A percentile compares a stretch with the other conserved stretches of the same genome.
Conservation (phyloP, 768 basidiomycete genomes). For the Boletus sp. region DNA sequence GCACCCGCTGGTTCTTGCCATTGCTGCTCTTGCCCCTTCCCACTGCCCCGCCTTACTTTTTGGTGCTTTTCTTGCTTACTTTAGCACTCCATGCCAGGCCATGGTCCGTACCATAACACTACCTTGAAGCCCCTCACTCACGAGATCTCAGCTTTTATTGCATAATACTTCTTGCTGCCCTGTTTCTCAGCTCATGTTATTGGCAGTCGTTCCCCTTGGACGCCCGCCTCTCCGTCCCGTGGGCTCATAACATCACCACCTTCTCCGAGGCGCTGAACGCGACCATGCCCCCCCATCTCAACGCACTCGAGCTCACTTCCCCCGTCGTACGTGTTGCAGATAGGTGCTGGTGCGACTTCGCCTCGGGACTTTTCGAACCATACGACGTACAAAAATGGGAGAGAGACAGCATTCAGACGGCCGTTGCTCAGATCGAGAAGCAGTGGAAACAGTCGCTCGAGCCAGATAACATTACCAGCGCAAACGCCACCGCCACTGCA, state of each 20-base stretch:
- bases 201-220: conserved; percentile 80
- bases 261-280: conserved; percentile 64
- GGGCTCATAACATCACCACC: conserved; percentile 70
- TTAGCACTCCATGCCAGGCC: conserved; percentile 80
- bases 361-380: conserved; percentile 67
- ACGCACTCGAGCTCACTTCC: conserved; percentile 42
- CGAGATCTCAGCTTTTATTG: conserved; percentile 69
- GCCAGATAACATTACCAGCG: conserved; percentile 17
- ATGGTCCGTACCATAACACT: conserved; percentile 52
- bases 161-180: conserved; percentile 75
- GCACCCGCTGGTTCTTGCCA: conserved; percentile 84
- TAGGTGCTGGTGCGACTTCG: conserved; percentile 86
- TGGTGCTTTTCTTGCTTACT: conserved; percentile 73
- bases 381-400: conserved; percentile 81
- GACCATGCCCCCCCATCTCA: conserved; percentile 41
- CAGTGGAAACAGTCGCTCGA: conserved; percentile 30
- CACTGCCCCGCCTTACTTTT: conserved; percentile 76
- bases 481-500: conserved; percentile 26
- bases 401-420: conserved; percentile 53
- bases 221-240: conserved; percentile 59
- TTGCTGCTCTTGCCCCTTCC: conserved; percentile 75
- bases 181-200: conserved; percentile 85
- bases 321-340: conserved; percentile 65
- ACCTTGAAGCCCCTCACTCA: conserved; percentile 3
- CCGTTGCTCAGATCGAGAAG: conserved; percentile 37